These are phyloP conservation scores for Ophiostoma ulmi DNA, from an alignment of 2,329 filamentous ascomycete genomes.

Conservation along the genomic window DNA sequence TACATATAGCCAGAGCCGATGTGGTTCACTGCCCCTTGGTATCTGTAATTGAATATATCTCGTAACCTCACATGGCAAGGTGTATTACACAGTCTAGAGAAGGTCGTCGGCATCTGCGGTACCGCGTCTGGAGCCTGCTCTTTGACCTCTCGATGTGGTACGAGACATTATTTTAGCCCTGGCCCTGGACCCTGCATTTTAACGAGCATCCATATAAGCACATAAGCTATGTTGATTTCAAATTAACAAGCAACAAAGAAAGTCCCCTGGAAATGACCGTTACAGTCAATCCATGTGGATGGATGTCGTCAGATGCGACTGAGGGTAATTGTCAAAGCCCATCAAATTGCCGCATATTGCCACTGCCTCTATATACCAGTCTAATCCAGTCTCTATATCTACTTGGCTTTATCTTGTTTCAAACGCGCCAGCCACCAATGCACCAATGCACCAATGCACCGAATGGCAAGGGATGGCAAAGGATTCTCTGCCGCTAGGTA, in stretches of 20 bases:
- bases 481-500: background rate
- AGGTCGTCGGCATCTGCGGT: background rate
- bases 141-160: constrained; percentile 2
- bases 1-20: background rate
- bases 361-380: background rate
- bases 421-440: background rate
- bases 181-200: background rate
- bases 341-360: background rate
- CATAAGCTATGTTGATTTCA: too few species aligned
- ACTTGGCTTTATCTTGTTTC: background rate
- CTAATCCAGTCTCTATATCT: background rate
- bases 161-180: background rate
- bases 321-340: background rate
- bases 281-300: background rate
- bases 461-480: background rate
- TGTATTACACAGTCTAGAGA: background rate
- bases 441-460: background rate
- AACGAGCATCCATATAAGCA: background rate
- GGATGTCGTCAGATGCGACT: background rate
- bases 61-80: background rate
- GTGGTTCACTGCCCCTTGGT: background rate
- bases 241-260: background rate
- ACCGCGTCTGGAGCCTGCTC: background rate
- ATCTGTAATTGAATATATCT: background rate
- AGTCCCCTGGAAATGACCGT: background rate